Evolutionary conservation across 2,329 filamentous ascomycete species (phyloP), one percentile per base, ranked within the genome.

Genomic region (Pseudogymnoascus sp.): DNA sequence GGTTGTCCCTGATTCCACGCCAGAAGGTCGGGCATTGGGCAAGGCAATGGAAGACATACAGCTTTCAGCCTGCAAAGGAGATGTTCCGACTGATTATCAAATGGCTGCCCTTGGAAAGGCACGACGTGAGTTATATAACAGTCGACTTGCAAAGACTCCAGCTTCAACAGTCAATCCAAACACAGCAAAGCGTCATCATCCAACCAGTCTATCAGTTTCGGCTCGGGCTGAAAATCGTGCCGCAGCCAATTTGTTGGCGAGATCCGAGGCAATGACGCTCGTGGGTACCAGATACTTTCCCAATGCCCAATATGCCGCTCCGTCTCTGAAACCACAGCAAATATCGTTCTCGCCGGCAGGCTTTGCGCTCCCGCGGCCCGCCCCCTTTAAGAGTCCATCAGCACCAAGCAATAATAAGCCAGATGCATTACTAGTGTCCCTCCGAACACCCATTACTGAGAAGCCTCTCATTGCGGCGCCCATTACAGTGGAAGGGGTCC

Each of bases 71-170:
- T 18, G n/a, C 2, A 56, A 21, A 36, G 49, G 49, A 18, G 25
- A 56, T 12, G 28, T 56, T 7, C 49, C 49, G 16, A 56, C 49
- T n/a, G 49, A 56, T 21, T 56, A 34, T 36, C 49, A 56, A 34
- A 56, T 56, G 49, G 49, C 49, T 56, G 49, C 49, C 18, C 49
- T 56, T 2, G 49, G 49, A 56, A 56, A 56, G 49, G 49, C 49
- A 21, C 49, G 49, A 4, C 28, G 49, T 14, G 49, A 56, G 28
- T 9, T 56, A 14, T 56, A 56, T 34, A 28, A 16, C 28, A 56
- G 49, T 21, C 28, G 49, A 14, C 5, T 6, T 18, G 49, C 9
- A 56, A 56, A 56, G 28, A 12, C 49, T 2, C 5, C 16, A 11
- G 49, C 25, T 12, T 3, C 49, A 56, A 3, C 28, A 6, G 25